These are phyloP conservation scores for Evansstolkia leycettana DNA, from an alignment of 495 filamentous ascomycete species.

Conservation along the genomic window DNA sequence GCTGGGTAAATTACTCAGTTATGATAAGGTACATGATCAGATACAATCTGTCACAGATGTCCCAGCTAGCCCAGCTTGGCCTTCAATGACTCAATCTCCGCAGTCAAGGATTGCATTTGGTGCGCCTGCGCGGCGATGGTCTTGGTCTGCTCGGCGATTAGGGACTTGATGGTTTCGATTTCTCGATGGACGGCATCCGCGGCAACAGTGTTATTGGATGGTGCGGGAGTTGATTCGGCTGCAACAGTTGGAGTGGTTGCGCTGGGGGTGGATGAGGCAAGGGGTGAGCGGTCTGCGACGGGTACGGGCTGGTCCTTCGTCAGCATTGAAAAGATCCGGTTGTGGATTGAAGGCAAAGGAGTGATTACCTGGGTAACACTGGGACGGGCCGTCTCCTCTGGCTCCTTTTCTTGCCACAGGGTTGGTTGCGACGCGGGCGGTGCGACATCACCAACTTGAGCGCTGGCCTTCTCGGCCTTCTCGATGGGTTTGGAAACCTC, in stretches of 20 bases:
- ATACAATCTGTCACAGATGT: not conserved
- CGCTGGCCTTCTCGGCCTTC: slow-evolving; percentile 24
- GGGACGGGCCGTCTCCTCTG: slow-evolving; percentile 12
- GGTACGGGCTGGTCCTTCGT: slow-evolving; percentile 1
- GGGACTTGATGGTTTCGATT: slow-evolving; percentile 31
- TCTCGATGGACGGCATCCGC: slow-evolving; percentile 22
- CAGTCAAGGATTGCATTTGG: slow-evolving; percentile 30
- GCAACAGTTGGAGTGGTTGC: slow-evolving; percentile 12
- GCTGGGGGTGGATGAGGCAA: slow-evolving; percentile 5
- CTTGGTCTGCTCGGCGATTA: slow-evolving; percentile 34
- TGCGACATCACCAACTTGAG: slow-evolving; percentile 5
- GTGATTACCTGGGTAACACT: slow-evolving; percentile 6
- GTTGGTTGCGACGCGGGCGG: slow-evolving; percentile 17
- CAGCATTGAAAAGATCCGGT: slow-evolving; percentile 4
- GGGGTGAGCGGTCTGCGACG: slow-evolving; percentile 6
- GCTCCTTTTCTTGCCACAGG: slow-evolving; percentile 23
- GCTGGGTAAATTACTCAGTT: too few relatives aligned
- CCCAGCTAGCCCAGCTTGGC: slow-evolving; percentile 22
- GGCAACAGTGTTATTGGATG: slow-evolving; percentile 7
- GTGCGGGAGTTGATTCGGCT: slow-evolving; percentile 8
- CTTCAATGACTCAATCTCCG: slow-evolving; percentile 35
- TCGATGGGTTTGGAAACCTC: slow-evolving; percentile 58
- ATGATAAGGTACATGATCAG: not conserved
- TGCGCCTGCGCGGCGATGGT: slow-evolving; percentile 31
- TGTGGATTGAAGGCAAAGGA: slow-evolving; percentile 2